Conservation (phyloP, 2,329 filamentous ascomycete genomes). For the Neopestalotiopsis clavispora region DNA sequence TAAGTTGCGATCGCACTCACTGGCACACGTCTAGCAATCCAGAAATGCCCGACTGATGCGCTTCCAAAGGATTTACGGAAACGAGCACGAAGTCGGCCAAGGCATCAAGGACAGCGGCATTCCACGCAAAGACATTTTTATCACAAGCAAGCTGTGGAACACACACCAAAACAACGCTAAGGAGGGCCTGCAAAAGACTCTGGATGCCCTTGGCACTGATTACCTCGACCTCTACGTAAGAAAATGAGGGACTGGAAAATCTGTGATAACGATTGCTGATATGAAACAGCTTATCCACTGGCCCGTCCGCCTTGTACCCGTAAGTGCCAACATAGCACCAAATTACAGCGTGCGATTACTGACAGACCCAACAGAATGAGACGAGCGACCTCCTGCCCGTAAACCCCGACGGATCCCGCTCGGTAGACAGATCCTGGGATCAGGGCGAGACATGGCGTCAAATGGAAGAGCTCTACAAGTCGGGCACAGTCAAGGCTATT, state of each 20-base stretch:
- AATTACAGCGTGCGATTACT: background rate
- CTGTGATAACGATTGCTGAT: background rate
- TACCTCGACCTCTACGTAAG: constrained; percentile 43
- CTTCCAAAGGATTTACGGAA: constrained; percentile 49
- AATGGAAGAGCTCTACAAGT: constrained; percentile 48
- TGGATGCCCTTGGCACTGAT: constrained; percentile 40
- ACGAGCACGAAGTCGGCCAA: constrained; percentile 53
- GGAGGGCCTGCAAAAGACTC: constrained; percentile 35
- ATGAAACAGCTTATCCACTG: constrained; percentile 37
- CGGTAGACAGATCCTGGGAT: constrained; percentile 29
- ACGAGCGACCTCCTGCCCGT: constrained; percentile 25
- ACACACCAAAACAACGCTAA: constrained; percentile 38
- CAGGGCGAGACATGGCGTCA: constrained; percentile 21
- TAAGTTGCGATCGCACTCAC: background rate
- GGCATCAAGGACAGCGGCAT: constrained; percentile 26
- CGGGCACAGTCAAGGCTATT: constrained; percentile 60
- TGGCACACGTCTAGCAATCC: no score
- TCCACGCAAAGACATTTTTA: constrained; percentile 18
- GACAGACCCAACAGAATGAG: constrained; percentile 25
- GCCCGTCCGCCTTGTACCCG: constrained; percentile 31
- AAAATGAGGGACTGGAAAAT: background rate
- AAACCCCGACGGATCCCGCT: constrained; percentile 25
- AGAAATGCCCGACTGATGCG: background rate
- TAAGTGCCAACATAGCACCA: background rate
- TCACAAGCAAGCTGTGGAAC: constrained; percentile 29